Percentiles rank a stretch among this genome's conserved stretches.
Evolutionary conservation across 2,329 filamentous ascomycete genomes (phyloP).

Genomic region (Exutisphaerella laricina): DNA sequence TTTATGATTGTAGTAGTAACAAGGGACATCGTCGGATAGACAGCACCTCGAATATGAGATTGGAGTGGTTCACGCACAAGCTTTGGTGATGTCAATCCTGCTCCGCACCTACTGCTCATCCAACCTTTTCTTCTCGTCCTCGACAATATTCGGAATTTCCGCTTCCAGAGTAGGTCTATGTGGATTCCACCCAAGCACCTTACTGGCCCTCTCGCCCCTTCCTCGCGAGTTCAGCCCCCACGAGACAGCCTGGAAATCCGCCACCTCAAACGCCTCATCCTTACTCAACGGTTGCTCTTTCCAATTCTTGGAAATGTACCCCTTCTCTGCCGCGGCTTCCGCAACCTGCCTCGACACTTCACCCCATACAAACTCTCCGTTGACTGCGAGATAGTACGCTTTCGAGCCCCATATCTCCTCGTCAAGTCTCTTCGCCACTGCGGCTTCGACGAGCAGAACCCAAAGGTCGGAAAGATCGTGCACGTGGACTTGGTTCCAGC

Average conservation of each 20-base stretch:
- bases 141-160: constrained; percentile 28
- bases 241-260: constrained; percentile 45
- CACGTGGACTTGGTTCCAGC: constrained; percentile 54
- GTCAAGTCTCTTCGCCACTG: constrained; percentile 29
- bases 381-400: constrained; percentile 64
- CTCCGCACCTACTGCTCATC: constrained; percentile 1
- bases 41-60: too few relatives aligned
- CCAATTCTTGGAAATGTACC: constrained; percentile 48
- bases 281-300: constrained; percentile 49
- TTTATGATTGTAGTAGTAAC: too few relatives aligned
- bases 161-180: constrained; percentile 28
- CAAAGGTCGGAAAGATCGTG: constrained; percentile 55
- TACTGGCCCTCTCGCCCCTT: constrained; percentile 51
- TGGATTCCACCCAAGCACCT: constrained; percentile 57
- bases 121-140: constrained; percentile 28
- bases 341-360: constrained; percentile 23
- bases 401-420: constrained; percentile 52
- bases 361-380: constrained; percentile 56
- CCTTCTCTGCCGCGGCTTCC: constrained; percentile 27
- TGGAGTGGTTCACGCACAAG: too few relatives aligned
- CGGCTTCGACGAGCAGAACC: constrained; percentile 43
- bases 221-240: constrained; percentile 60
- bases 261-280: constrained; percentile 44
- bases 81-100: too few relatives aligned
- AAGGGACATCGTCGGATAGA: too few relatives aligned